Evolutionary conservation across 306 rosid species (phyloP), one percentile per base, ranked within the genome.

Genomic region (Lathyrus sativus): DNA sequence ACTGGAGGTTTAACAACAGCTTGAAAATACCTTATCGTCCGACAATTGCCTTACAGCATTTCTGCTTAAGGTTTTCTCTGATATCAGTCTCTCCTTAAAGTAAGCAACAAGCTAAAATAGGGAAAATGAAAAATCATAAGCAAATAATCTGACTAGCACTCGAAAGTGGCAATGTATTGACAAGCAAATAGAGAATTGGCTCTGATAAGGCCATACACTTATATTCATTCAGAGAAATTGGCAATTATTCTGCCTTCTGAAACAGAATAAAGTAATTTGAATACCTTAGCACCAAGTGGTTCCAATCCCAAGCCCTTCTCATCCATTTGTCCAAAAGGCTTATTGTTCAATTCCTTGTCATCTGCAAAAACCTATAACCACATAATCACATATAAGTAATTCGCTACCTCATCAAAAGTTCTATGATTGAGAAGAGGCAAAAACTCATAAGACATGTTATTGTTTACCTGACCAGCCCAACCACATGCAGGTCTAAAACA

Each of bases 391-490:
- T 44, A 37, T 54, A 24, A 67, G 71, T 6, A 74, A 59, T n/a
- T 54, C n/a, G 62, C 5, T 67, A 74, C 41, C 72, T 14, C 4
- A 56, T 12, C 43, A 42, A 57, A 64, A 38, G 73, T 71, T 61
- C 39, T 15, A 63, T 39, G 49, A 33, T 55, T 29, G 53, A 70
- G 63, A 76, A 51, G 67, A 74, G 58, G 45, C 35, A 69, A 4
- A 39, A 54, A 65, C 67, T 13, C 28, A 60, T 50, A 4, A 15
- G 53, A 53, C 48, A 33, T 37, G 50, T 67, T 11, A 68, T 77
- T 1, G 60, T 82, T 86, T 86, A 92, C 98, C 96, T 76, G 79
- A 62, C 87, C 98, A 62, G 85, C 81, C 96, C 96, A 89, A 14
- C 88, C 86, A 51, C 98, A 92, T 10, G 80, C 68, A 60, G 65